Evolutionary conservation across 306 rosid genomes (phyloP).

Genomic region (Albizia julibrissin): DNA sequence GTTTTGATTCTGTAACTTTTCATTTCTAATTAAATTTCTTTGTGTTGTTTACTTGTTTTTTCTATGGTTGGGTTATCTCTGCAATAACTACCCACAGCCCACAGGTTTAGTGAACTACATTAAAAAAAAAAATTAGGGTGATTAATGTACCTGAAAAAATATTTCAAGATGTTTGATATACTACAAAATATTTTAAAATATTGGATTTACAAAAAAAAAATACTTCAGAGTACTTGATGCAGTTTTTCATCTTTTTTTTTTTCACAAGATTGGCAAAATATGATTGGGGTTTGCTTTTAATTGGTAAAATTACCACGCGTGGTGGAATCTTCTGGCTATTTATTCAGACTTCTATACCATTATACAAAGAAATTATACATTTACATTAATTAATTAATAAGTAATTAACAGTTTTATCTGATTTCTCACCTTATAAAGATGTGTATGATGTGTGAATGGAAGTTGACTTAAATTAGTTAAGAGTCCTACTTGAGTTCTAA

Average conservation of each 20-base stretch:
- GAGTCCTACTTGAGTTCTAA: not conserved
- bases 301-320: constrained; percentile 3
- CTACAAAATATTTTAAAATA: too few relatives aligned
- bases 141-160: fast-evolving
- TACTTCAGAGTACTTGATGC: too few relatives aligned
- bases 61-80: not conserved
- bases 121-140: too few relatives aligned
- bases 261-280: not conserved
- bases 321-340: constrained; percentile 18
- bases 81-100: not conserved
- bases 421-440: not conserved
- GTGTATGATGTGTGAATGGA: not conserved
- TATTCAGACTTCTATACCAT: constrained; percentile 9
- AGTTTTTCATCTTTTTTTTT: too few relatives aligned
- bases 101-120: too few relatives aligned
- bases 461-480: not conserved
- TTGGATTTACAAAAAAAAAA: too few relatives aligned
- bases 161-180: too few relatives aligned
- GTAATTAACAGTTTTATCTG: not conserved
- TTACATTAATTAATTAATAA: not conserved
- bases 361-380: not conserved
- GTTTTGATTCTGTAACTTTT: constrained; percentile 22
- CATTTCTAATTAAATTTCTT: not conserved
- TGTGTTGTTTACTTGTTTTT: not conserved
- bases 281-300: constrained; percentile 49